Evolutionary conservation across 139 green algal species (phyloP).

Genomic region (Closterium sp.): DNA sequence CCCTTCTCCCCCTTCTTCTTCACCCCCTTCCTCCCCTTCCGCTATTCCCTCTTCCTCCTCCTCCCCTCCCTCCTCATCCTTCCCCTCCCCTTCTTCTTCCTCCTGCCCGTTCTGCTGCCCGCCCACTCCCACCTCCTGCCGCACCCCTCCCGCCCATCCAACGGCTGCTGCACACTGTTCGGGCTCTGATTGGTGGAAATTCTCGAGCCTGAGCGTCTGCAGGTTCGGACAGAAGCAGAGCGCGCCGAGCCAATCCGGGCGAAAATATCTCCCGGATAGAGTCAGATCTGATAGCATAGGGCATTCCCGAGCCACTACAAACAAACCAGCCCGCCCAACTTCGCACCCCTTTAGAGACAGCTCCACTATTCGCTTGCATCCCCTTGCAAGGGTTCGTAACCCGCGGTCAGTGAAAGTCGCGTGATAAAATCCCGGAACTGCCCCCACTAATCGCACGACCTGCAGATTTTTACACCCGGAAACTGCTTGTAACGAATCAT

Average conservation of each 20-base stretch:
- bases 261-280: not conserved
- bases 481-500: slow-evolving; percentile 1
- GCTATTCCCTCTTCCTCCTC: not conserved
- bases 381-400: not conserved
- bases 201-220: slow-evolving; percentile 25
- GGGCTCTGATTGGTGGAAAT: slow-evolving; percentile 17
- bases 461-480: slow-evolving; percentile 26
- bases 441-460: slow-evolving; percentile 27
- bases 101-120: not conserved
- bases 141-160: not conserved
- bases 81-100: not conserved
- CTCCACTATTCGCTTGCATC: slow-evolving; percentile 27
- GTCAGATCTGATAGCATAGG: slow-evolving; percentile 29
- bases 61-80: not conserved
- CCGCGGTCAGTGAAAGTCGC: slow-evolving; percentile 21
- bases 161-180: not conserved
- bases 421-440: slow-evolving; percentile 28
- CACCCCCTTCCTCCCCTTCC: not conserved
- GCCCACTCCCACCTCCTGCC: not conserved
- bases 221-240: slow-evolving; percentile 6
- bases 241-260: slow-evolving; percentile 18
- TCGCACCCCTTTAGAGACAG: slow-evolving; percentile 6
- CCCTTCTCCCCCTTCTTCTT: not conserved
- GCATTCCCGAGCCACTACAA: slow-evolving; percentile 5
- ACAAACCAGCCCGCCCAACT: slow-evolving; percentile 18